Evolutionary conservation across 352 stramenopile genomes (phyloP).

Genomic region (Pythium vanterpoolii): DNA sequence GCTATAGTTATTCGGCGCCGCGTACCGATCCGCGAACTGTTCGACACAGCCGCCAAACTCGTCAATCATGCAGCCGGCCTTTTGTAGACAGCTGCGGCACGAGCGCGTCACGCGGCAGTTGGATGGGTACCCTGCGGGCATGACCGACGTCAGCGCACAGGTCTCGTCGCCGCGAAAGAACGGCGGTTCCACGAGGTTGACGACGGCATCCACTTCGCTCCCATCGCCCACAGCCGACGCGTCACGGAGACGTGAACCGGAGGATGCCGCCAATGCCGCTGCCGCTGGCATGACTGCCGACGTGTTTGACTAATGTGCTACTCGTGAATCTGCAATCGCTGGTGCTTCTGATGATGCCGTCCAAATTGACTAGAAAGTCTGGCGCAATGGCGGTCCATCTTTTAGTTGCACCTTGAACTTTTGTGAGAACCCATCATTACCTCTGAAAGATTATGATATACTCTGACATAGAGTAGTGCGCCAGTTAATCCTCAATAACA

Average conservation of each 20-base stretch:
- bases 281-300: neutral
- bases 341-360: neutral
- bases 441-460: neutral
- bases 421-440: neutral
- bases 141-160: constrained; percentile 1
- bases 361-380: too few species aligned
- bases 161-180: constrained; percentile 10
- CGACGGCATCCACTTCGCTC: neutral
- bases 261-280: neutral
- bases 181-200: neutral
- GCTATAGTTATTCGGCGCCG: constrained; percentile 7
- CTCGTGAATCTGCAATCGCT: neutral
- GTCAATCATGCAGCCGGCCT: constrained; percentile 18
- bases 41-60: constrained; percentile 10
- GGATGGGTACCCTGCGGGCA: neutral
- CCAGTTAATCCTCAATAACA: too few species aligned
- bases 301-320: neutral
- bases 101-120: constrained; percentile 10
- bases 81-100: constrained; percentile 20
- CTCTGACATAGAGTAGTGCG: neutral
- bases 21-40: neutral
- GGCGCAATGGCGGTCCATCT: neutral
- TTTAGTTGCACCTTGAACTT: constrained; percentile 2
- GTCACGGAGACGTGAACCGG: neutral
- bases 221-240: neutral